These are phyloP conservation scores for Exophiala sp. DNA, from an alignment of 2,329 filamentous ascomycete species.

Conservation along the genomic window DNA sequence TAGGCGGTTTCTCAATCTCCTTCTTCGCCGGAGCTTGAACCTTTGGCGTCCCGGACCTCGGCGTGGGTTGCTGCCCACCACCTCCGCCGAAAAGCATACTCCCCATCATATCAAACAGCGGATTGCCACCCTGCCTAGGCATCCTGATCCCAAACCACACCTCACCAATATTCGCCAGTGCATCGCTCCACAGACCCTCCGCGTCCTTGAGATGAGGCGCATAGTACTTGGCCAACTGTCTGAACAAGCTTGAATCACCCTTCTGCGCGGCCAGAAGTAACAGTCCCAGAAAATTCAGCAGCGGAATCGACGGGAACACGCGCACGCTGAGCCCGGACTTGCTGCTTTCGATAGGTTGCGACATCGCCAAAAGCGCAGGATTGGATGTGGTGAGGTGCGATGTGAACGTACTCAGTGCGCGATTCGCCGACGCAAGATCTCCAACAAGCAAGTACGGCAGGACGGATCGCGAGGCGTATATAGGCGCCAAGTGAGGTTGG, in stretches of 20 bases:
- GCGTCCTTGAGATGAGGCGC: slow-evolving; percentile 71
- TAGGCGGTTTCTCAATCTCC: slow-evolving; percentile 33
- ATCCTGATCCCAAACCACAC: slow-evolving; percentile 94
- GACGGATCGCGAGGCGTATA: slow-evolving; percentile 81
- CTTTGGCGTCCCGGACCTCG: slow-evolving; percentile 42
- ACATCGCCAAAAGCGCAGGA: slow-evolving; percentile 55
- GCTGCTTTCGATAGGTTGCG: slow-evolving; percentile 75
- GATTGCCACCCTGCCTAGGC: slow-evolving; percentile 77
- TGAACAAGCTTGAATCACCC: slow-evolving; percentile 72
- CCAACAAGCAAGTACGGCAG: slow-evolving; percentile 88
- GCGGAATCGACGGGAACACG: slow-evolving; percentile 85
- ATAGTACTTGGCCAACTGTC: slow-evolving; percentile 79
- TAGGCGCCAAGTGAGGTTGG: slow-evolving; percentile 78
- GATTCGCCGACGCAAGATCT: slow-evolving; percentile 85
- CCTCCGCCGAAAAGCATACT: slow-evolving; percentile 78
- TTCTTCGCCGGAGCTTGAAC: slow-evolving; percentile 9
- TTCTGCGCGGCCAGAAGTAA: slow-evolving; percentile 80
- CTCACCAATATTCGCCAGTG: slow-evolving; percentile 82
- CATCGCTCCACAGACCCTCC: slow-evolving; percentile 68
- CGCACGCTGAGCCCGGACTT: slow-evolving; percentile 62
- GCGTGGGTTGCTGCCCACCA: slow-evolving; percentile 28
- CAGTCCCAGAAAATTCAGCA: slow-evolving; percentile 89
- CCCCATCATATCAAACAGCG: slow-evolving; percentile 97
- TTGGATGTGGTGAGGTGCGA: slow-evolving; percentile 58
- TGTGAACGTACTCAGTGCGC: slow-evolving; percentile 73